Evolutionary conservation across 2,329 filamentous ascomycete genomes (phyloP).

Genomic region (Venturiaceae sp.): DNA sequence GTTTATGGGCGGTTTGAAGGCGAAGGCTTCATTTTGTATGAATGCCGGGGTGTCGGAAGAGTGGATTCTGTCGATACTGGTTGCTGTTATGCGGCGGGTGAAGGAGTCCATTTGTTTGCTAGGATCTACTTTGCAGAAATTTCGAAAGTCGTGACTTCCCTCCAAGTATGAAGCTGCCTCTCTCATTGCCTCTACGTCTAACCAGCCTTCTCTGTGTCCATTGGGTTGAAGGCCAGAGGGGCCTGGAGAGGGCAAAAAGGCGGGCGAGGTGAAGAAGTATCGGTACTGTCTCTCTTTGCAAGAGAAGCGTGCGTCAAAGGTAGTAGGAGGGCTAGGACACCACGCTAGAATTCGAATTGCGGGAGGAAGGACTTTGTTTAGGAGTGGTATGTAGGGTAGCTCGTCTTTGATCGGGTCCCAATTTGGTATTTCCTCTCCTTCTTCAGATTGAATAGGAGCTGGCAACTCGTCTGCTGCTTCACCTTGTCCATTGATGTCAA

Average conservation of each 20-base stretch:
- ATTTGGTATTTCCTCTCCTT: conserved; percentile 26
- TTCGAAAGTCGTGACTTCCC: conserved; percentile 87
- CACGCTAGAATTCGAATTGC: conserved; percentile 89
- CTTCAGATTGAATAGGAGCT: background rate
- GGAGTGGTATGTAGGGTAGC: conserved; percentile 68
- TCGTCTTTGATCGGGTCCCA: conserved; percentile 70
- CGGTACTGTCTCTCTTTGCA: conserved; percentile 86
- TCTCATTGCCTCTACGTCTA: conserved; percentile 82
- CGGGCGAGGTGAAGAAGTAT: conserved; percentile 96
- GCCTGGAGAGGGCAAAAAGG: conserved; percentile 60
- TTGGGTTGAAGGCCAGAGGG: conserved; percentile 36
- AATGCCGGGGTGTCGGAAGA: background rate
- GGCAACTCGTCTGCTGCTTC: conserved; percentile 10
- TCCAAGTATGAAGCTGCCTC: conserved; percentile 69
- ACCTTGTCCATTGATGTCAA: background rate
- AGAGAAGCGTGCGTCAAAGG: conserved; percentile 86
- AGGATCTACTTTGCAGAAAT: conserved; percentile 90
- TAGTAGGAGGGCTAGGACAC: conserved; percentile 71
- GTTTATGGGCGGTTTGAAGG: background rate
- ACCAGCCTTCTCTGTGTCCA: conserved; percentile 52
- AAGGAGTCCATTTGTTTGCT: conserved; percentile 86
- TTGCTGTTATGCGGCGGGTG: conserved; percentile 65
- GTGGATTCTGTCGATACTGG: conserved; percentile 52
- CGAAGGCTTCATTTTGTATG: background rate
- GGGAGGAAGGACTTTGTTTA: conserved; percentile 80